Percentiles rank a stretch among this genome's conserved stretches.
Conservation (phyloP, 73 alveolate genomes). For the Paramecium octaurelia region DNA sequence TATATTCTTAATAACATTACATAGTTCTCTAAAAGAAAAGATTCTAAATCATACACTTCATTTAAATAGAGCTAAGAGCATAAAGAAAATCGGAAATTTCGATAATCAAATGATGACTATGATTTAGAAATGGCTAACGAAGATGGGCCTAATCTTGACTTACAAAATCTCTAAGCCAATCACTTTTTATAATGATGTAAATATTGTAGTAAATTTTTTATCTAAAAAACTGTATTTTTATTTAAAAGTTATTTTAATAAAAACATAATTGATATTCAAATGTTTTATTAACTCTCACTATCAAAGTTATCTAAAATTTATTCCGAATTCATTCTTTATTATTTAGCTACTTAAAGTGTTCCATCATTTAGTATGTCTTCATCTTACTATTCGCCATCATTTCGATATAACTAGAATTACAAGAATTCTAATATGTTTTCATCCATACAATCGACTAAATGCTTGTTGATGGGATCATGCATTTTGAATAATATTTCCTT, state of each 20-base stretch:
- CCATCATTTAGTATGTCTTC: background rate
- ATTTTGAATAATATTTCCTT: background rate
- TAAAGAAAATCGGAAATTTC: constrained; percentile 23
- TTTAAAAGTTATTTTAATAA: background rate
- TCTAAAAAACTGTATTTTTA: background rate
- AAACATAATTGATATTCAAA: background rate
- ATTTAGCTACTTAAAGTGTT: background rate
- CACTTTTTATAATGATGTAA: background rate
- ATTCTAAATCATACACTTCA: constrained; percentile 12
- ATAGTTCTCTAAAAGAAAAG: constrained; percentile 13
- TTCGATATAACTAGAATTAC: background rate
- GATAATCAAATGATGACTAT: constrained; percentile 46
- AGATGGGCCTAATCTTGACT: background rate
- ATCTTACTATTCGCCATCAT: background rate
- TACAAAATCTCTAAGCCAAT: background rate
- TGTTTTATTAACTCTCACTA: background rate
- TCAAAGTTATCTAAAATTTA: background rate
- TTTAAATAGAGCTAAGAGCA: background rate
- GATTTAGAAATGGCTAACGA: constrained; percentile 5
- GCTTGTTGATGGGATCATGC: background rate
- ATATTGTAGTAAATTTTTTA: background rate
- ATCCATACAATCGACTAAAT: constrained; percentile 10
- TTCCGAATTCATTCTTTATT: background rate
- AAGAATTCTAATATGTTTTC: constrained; percentile 22
- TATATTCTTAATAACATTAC: background rate